A percentile compares a stretch with the other conserved stretches of the same genome.
Conservation (phyloP, 2,329 filamentous ascomycete species). For the Colletotrichum falcatum region DNA sequence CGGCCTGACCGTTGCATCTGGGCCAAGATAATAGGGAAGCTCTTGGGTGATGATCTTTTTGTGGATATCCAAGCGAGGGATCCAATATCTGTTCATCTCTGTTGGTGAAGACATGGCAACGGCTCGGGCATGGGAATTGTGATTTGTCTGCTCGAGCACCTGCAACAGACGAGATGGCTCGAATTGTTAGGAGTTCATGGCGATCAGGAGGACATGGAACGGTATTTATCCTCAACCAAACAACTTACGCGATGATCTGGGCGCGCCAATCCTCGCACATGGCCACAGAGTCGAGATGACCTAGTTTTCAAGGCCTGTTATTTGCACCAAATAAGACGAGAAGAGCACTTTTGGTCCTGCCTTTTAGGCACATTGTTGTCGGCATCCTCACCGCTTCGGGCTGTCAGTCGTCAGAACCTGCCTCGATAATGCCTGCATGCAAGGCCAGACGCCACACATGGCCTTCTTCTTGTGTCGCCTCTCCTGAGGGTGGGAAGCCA, state of each 20-base stretch:
- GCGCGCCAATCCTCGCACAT: conserved; percentile 25
- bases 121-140: conserved; percentile 6
- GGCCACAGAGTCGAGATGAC: conserved; percentile 26
- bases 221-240: conserved; percentile 40
- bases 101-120: conserved; percentile 40
- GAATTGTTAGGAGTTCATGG: conserved; percentile 14
- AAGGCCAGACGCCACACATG: conserved; percentile 38
- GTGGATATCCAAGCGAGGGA: conserved; percentile 69
- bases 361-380: conserved; percentile 26
- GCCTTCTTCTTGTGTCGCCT: conserved; percentile 27
- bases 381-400: conserved; percentile 38
- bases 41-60: conserved; percentile 70
- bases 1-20: conserved; percentile 67
- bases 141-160: conserved; percentile 20
- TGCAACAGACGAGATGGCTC: conserved; percentile 14
- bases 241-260: conserved; percentile 15
- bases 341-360: conserved; percentile 33
- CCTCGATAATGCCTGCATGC: conserved; percentile 31
- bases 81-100: conserved; percentile 70
- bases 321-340: conserved; percentile 38
- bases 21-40: conserved; percentile 69
- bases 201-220: conserved; percentile 32
- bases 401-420: conserved; percentile 36
- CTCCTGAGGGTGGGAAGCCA: conserved; percentile 28
- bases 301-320: conserved; percentile 29